Base-by-base conservation (phyloP, 208 protist genomes). In the Trypanosoma vivax region DNA sequence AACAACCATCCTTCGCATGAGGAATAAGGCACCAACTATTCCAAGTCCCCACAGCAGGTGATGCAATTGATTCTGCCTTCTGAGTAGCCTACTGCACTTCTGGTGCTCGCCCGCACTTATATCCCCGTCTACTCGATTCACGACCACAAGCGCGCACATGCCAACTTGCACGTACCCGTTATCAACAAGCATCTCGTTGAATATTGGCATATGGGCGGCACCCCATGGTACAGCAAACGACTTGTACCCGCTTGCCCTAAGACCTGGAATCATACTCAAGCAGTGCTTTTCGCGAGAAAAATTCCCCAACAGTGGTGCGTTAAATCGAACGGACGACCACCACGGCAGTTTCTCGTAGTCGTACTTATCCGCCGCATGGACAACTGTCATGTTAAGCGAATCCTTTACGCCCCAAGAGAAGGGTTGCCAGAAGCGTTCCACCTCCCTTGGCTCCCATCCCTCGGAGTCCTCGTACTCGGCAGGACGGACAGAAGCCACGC, bases 341-440 rank as follows among this genome's bases (percentile, higher is more conserved):
- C 75, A 86, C 54, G 85, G 80, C 29, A 92, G 50, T 35, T 48
- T 27, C 56, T 92, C 85, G 61, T 89, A 89, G 60, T 92, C 85
- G 60, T 92, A 92, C 62, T 73, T 70, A 70, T 92, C 81, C 14
- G 85, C 85, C 33, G 85, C 85, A 70, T 92, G 85, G 29, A 92
- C 63, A 38, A 92, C 76, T 25, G 85, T 90, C 60, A 79, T 73
- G 42, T 73, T 65, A 7, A 77, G 71, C 10, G 79, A 88, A 28
- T 79, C 65, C n/a, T 51, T 60, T 0, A 92, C 80, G n/a, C 85
- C 85, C 81, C 85, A 92, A 7, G 85, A 92, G 59, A 88, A 89
- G 30, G 85, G 85, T 63, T 92, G 85, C 54, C 80, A 89, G 64
- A 88, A 92, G 1, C 24, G 29, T 54, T 81, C 73, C 35, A 79